These are phyloP conservation scores for Oenanthe javanica DNA, from an alignment of 140 eudicot species.

Conservation along the genomic window DNA sequence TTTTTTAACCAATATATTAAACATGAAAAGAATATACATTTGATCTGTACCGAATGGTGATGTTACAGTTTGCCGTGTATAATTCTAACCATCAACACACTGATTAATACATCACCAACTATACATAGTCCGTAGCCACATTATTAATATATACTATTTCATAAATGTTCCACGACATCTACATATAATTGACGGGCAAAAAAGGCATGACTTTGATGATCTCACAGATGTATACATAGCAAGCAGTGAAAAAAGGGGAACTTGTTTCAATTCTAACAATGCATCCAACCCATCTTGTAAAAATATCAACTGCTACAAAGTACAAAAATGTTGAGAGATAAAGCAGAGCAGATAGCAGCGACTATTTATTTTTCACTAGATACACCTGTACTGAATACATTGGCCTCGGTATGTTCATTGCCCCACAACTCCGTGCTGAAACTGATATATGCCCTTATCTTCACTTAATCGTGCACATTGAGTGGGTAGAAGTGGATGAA, in stretches of 20 bases:
- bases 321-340: neutral
- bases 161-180: neutral
- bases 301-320: neutral
- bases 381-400: neutral
- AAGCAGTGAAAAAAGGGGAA: neutral
- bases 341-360: neutral
- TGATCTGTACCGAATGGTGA: neutral
- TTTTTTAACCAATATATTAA: too few species aligned
- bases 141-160: neutral
- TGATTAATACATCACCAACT: too few species aligned
- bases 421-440: neutral
- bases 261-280: neutral
- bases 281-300: neutral
- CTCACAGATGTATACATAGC: neutral
- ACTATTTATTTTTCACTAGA: neutral
- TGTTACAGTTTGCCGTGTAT: neutral
- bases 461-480: neutral
- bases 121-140: neutral
- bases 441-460: neutral
- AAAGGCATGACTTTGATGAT: neutral
- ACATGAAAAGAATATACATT: too few species aligned
- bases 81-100: neutral
- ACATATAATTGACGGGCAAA: neutral
- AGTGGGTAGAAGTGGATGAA: neutral
- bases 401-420: neutral